Evolutionary conservation across 768 basidiomycete species (phyloP), one percentile per base, ranked within the genome.

Genomic region (Amanita muscaria): DNA sequence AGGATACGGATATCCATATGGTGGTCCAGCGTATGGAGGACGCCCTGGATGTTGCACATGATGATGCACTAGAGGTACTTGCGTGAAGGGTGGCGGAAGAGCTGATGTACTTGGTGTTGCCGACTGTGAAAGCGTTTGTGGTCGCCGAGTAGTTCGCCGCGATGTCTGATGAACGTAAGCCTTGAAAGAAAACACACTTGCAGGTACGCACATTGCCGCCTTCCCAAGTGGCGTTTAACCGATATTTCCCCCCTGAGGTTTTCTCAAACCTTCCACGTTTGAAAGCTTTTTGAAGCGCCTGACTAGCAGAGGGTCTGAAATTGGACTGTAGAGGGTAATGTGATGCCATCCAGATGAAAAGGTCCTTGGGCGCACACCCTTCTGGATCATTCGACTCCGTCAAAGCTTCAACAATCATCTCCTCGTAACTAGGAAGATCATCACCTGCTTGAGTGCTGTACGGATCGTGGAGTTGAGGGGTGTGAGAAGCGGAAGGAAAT

Each of bases 401-500:
- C 19, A 92, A 64, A 1, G 87, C 88, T 56, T 86, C 83, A 9
- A 83, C 84, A 14, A 91, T 85, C 89, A 92, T 92, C 50, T 91
- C 88, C 56, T 92, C 88, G 46, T 92, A 92, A 51, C 83, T 85
- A 5, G 88, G 88, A 39, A 91, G 68, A 53, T 88, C 76, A 23
- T 75, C 74, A 7, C 58, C 56, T 4, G 58, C 18, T 12, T 46
- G 44, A 9, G 44, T 46, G 19, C 21, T 15, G 21, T 46, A 51
- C 15, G 55, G 40, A 3, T 59, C 53, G 19, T 54, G 58, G n/a
- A 44, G 41, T 21, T 48, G 62, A 8, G 49, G 52, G 9, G 50
- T 42, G 42, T 40, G 38, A 33, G 37, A n/a, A 9, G 22, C 15
- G 22, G 44, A 9, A 11, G 24, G 34, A 38, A n/a, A 15, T 5